Base-by-base conservation (phyloP, 441 rosid species). In the Cnidoscolus chayamansa region DNA sequence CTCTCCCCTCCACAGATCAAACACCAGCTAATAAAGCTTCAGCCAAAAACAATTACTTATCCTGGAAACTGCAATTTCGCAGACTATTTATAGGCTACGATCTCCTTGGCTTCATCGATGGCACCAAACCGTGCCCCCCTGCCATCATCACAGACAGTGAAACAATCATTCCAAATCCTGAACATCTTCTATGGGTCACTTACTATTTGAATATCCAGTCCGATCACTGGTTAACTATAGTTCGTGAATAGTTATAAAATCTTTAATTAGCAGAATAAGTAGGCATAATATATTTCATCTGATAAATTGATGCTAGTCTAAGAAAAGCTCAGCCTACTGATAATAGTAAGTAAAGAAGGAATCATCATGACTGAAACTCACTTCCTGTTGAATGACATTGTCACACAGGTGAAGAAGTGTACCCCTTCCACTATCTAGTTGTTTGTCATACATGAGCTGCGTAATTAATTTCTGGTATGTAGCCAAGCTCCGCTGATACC, bases 331-430 rank as follows among this genome's bases (percentile, higher is more conserved):
- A 71, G 12, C 20, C 63, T 15, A 50, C 19, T 43, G 25, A 25
- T 25, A 0, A 65, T 20, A 40, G 50, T 0, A 15, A 25, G 54
- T 19, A 57, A 48, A 54, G 12, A 10, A 56, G 54, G 45, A 59
- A n/a, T 65, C 20, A 35, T 50, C 31, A 30, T 50, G 60, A 2
- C 9, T 57, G 45, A 68, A 61, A 84, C 90, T 70, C 79, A 89
- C 94, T 85, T 90, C 94, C 83, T 90, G 92, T 72, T 91, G 98
- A 86, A 93, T 89, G 72, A 93, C 96, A 73, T 90, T 94, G 71
- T 95, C 99, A 49, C 99, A 95, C 81, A 95, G 83, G 78, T 95
- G 99, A 76, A 95, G 88, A 65, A 95, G 93, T 19, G 99, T 91
- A 66, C 99, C 97, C 86, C 64, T 88, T 77, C 99, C 99, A 81